These are phyloP conservation scores for Monilinia fructigena DNA, from an alignment of 2,329 filamentous ascomycete species.

Conservation along the genomic window DNA sequence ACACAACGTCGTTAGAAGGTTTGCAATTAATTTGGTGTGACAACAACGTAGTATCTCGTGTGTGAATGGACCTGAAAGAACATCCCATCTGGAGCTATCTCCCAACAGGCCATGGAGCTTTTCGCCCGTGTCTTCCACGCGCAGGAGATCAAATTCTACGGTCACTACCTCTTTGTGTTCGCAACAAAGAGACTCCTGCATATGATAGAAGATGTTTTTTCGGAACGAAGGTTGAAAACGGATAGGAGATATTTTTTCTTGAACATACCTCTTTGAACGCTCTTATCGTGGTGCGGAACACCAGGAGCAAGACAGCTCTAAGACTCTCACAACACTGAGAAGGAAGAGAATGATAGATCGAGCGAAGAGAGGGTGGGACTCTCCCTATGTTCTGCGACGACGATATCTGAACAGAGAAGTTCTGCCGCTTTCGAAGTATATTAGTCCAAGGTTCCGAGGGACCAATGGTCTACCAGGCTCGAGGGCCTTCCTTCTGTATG, in stretches of 20 bases:
- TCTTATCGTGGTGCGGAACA: conserved; percentile 31
- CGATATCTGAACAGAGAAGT: conserved; percentile 23
- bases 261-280: conserved; percentile 31
- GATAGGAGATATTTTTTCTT: not conserved
- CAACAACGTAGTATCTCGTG: conserved; percentile 16
- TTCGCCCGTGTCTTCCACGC: conserved; percentile 21
- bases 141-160: conserved; percentile 12
- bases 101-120: conserved; percentile 10
- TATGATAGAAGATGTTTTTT: conserved; percentile 21
- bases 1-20: conserved; percentile 34
- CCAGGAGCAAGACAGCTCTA: conserved; percentile 33
- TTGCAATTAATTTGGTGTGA: conserved; percentile 25
- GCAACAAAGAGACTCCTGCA: conserved; percentile 24
- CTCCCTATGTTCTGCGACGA: conserved; percentile 25
- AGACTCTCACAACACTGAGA: conserved; percentile 28
- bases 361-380: conserved; percentile 6
- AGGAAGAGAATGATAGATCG: conserved; percentile 3
- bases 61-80: conserved; percentile 21
- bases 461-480: conserved; percentile 21
- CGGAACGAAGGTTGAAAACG: conserved; percentile 18
- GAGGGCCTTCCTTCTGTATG: conserved; percentile 21
- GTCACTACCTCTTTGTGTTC: conserved; percentile 21
- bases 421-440: conserved; percentile 24
- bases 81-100: conserved; percentile 18
- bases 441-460: conserved; percentile 11